phyloP scores from a whole-genome alignment of 2,329 filamentous ascomycete genomes.

The Paraconiothyrium sp. region DNA sequence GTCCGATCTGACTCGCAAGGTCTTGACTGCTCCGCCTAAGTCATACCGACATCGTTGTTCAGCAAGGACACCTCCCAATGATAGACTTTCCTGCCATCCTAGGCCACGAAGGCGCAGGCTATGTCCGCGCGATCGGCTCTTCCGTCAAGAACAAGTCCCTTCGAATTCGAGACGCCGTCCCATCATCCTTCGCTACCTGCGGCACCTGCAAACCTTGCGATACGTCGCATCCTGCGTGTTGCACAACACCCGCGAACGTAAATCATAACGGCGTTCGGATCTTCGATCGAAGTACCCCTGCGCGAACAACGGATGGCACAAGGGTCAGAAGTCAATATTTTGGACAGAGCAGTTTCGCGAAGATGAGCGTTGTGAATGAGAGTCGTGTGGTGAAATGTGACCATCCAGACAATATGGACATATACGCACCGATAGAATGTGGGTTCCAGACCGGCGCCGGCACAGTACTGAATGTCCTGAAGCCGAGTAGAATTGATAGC shows the following conservation, averaged over 20 bases:
- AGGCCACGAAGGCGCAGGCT: constrained; percentile 2
- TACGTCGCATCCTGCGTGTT: not conserved
- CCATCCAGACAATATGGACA: not conserved
- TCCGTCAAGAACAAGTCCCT: not conserved
- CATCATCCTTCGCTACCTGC: constrained; percentile 3
- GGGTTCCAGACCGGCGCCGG: no score
- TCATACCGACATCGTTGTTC: constrained; percentile 63
- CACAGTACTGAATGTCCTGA: no score
- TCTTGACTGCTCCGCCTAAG: constrained; percentile 4
- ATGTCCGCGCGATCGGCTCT: not conserved
- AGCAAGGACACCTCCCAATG: constrained; percentile 38
- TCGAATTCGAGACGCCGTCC: not conserved
- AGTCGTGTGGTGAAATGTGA: not conserved
- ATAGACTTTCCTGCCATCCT: not conserved
- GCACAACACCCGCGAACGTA: not conserved
- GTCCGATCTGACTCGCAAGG: no score
- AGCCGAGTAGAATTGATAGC: no score
- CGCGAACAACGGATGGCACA: not conserved
- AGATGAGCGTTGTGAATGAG: not conserved
- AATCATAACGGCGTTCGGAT: not conserved
- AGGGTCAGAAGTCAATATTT: not conserved
- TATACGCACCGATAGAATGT: not conserved
- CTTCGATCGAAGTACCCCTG: not conserved
- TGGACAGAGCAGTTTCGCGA: not conserved
- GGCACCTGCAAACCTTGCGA: not conserved